Conservation (phyloP, 2,329 filamentous ascomycete genomes). For the Paramyrothecium sp. region DNA sequence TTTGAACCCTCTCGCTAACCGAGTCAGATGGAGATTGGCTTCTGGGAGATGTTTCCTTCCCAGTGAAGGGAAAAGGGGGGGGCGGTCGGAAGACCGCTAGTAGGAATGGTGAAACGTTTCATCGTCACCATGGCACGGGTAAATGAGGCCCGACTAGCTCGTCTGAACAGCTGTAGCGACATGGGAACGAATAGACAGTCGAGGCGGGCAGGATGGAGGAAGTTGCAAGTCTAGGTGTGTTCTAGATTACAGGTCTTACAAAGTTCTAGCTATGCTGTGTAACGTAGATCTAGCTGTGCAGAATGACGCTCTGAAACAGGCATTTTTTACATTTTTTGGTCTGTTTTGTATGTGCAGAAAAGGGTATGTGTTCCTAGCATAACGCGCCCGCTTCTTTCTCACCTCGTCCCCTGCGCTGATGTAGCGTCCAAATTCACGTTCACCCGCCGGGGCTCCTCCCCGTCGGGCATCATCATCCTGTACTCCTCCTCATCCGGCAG, state of each 20-base stretch:
- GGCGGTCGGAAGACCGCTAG: neutral
- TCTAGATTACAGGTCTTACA: neutral
- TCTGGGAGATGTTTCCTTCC: slow-evolving; percentile 53
- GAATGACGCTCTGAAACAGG: neutral
- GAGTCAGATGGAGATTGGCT: slow-evolving; percentile 50
- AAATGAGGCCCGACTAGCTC: too few relatives aligned
- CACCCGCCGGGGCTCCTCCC: slow-evolving; percentile 42
- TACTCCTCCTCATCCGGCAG: slow-evolving; percentile 45
- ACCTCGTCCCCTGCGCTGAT: slow-evolving; percentile 9
- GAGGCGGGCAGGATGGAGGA: neutral
- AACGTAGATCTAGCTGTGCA: neutral
- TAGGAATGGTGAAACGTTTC: neutral
- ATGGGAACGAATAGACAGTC: neutral
- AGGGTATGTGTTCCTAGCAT: neutral
- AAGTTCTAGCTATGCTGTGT: neutral
- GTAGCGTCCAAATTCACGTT: slow-evolving; percentile 19
- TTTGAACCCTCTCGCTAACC: neutral
- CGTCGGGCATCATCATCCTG: slow-evolving; percentile 50
- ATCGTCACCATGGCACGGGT: neutral
- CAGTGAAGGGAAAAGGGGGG: slow-evolving; percentile 11
- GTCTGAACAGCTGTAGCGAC: neutral
- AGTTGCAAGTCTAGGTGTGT: neutral
- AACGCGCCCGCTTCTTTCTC: neutral
- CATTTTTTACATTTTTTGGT: neutral
- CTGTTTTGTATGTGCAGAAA: neutral